Conservation (phyloP, 2,329 filamentous ascomycete species). For the Coccinonectria pachysandricola region DNA sequence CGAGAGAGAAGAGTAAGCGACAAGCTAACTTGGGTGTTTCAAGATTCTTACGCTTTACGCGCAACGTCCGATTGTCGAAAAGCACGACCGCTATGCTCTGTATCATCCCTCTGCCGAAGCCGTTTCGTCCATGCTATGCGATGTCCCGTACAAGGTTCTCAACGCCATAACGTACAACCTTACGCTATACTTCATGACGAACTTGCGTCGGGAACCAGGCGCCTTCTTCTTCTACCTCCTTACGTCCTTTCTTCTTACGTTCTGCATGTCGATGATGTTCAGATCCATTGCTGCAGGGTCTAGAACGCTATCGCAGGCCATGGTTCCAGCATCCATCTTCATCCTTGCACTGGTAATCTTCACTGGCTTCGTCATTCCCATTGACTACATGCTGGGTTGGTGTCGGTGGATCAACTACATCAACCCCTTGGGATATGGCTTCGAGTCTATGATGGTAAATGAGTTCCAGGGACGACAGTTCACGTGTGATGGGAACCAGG, state of each 20-base stretch:
- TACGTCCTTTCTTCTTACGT: constrained; percentile 28
- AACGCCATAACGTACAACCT: constrained; percentile 31
- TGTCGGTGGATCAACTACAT: constrained; percentile 57
- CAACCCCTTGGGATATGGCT: constrained; percentile 41
- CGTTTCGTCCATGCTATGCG: constrained; percentile 24
- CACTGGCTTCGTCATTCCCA: constrained; percentile 38
- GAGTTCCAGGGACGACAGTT: constrained; percentile 40
- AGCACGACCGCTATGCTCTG: constrained; percentile 24
- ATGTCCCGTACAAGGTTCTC: constrained; percentile 29
- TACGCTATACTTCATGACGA: constrained; percentile 38
- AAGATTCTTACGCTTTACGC: constrained; percentile 22
- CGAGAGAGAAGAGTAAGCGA: no score
- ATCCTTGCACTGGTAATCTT: constrained; percentile 19
- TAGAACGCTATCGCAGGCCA: constrained; percentile 38
- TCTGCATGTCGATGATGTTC: constrained; percentile 35
- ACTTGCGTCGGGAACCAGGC: constrained; percentile 31
- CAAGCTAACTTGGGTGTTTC: constrained; percentile 17
- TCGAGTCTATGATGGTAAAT: constrained; percentile 55
- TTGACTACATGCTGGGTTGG: constrained; percentile 47
- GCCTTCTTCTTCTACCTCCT: constrained; percentile 37
- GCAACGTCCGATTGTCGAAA: constrained; percentile 24
- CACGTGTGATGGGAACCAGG: constrained; percentile 19
- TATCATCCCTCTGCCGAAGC: constrained; percentile 25
- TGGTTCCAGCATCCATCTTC: constrained; percentile 29
- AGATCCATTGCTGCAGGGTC: constrained; percentile 28